These are phyloP conservation scores for Chrysoporthe deuterocubensis DNA, from an alignment of 2,329 filamentous ascomycete genomes.

Conservation along the genomic window DNA sequence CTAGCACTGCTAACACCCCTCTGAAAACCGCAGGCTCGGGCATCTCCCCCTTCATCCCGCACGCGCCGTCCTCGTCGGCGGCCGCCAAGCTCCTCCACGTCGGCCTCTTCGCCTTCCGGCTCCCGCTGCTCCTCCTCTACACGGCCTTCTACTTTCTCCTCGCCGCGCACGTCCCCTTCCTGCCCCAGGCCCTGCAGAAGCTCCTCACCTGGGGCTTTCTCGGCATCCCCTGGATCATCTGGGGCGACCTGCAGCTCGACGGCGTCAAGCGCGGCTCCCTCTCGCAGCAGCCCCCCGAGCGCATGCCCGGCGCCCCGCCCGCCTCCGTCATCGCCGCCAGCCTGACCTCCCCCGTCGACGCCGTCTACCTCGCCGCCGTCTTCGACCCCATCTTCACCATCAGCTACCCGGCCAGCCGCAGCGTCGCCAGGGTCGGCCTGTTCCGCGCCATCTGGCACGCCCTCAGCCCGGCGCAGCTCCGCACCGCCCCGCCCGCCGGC, in stretches of 20 bases:
- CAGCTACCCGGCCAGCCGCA: slow-evolving; percentile 74
- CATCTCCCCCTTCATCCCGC: slow-evolving; percentile 92
- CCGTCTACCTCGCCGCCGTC: slow-evolving; percentile 90
- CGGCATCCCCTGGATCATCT: slow-evolving; percentile 91
- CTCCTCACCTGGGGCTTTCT: slow-evolving; percentile 86
- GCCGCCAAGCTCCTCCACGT: slow-evolving; percentile 67
- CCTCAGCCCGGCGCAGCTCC: slow-evolving; percentile 62
- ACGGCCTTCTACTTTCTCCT: slow-evolving; percentile 76
- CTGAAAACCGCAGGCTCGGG: slow-evolving; percentile 71
- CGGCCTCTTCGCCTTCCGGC: slow-evolving; percentile 78
- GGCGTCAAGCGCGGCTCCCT: slow-evolving; percentile 91
- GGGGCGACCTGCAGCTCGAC: slow-evolving; percentile 97
- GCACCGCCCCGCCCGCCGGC: slow-evolving; percentile 44
- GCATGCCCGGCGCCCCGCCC: slow-evolving; percentile 69
- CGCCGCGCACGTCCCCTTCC: slow-evolving; percentile 71
- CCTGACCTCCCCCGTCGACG: slow-evolving; percentile 90
- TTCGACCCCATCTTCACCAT: slow-evolving; percentile 95
- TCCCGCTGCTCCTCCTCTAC: slow-evolving; percentile 75
- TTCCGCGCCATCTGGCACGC: slow-evolving; percentile 75
- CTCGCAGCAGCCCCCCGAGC: slow-evolving; percentile 70
- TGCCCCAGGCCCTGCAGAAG: slow-evolving; percentile 70
- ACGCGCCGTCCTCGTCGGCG: slow-evolving; percentile 66
- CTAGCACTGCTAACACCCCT: too few relatives aligned
- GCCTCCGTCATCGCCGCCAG: slow-evolving; percentile 86
- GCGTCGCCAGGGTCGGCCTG: slow-evolving; percentile 78